Base-by-base conservation (phyloP, 2,329 filamentous ascomycete species). In the Thelonectria discophora region DNA sequence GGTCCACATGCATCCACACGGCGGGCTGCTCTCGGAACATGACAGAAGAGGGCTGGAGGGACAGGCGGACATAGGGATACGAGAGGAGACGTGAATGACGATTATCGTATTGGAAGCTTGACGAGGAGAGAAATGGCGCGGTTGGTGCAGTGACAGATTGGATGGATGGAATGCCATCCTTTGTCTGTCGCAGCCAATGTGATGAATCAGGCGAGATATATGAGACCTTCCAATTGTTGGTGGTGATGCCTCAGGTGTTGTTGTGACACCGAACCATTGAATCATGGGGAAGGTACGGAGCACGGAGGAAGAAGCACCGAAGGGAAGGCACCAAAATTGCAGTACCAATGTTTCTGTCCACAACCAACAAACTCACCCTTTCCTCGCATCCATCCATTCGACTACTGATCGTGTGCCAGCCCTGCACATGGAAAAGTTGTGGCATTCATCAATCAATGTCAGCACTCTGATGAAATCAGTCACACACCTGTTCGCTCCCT, bases 31-130 rank as follows among this genome's bases (percentile, higher is more conserved):
- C 39, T 42, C 39, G n/a, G 21, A 34, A 32, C 37, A 43, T 34
- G 51, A 37, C 45, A 55, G 40, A 55, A 50, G 50, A 49, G 45
- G 27, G 27, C 27, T 55, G 45, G 57, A 61, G 53, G 53, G 58
- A 27, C 42, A 51, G 24, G 47, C 24, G 58, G 27, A 10, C 27
- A 30, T 30, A 8, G 27, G 30, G 48, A 61, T 61, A 61, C 58
- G 58, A 61, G 48, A 30, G 34, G 34, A 15, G 34, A 49, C 24
- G 37, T 17, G 40, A 46, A 60, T 60, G 47, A 18, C 52, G 48
- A 43, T 45, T 17, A 34, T 20, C 39, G 30, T 5, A 11, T 40
- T 24, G 4, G 34, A 49, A 56, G 17, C 21, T 56, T 56, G 49
- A 42, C 27, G 52, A 32, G 20, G 34, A 43, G 46, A 45, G 39